A percentile compares a stretch with the other conserved stretches of the same genome.
phyloP scores from a whole-genome alignment of 352 stramenopile genomes.

The Pythium inflatum region DNA sequence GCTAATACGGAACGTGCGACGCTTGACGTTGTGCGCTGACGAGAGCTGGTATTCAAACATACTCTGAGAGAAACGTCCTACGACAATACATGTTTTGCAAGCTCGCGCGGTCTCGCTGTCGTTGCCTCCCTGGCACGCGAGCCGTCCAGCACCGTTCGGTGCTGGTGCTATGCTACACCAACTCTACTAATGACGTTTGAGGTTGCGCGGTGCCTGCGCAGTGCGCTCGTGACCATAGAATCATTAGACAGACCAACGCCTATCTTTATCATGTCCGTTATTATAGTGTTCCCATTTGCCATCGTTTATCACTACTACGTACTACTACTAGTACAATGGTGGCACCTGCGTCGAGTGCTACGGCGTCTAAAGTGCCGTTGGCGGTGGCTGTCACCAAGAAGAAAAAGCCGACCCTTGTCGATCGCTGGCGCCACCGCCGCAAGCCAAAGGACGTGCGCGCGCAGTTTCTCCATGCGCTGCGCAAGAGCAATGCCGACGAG shows the following conservation, averaged over 20 bases:
- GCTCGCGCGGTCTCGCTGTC: slow-evolving; percentile 67
- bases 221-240: slow-evolving; percentile 82
- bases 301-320: not conserved
- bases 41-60: slow-evolving; percentile 80
- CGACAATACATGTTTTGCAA: slow-evolving; percentile 37
- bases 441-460: slow-evolving; percentile 47
- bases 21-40: slow-evolving; percentile 40
- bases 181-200: slow-evolving; percentile 73
- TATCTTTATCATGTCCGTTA: not conserved
- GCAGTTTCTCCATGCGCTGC: slow-evolving; percentile 46
- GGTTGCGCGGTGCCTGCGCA: slow-evolving; percentile 57
- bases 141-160: slow-evolving; percentile 35
- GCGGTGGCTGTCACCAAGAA: not conserved
- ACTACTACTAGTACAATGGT: not conserved
- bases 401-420: slow-evolving; percentile 21
- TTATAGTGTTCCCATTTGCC: not conserved
- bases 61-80: slow-evolving; percentile 61
- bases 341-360: not conserved
- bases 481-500: slow-evolving; percentile 44
- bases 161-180: slow-evolving; percentile 44
- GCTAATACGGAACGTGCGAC: slow-evolving; percentile 74
- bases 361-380: not conserved
- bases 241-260: slow-evolving; percentile 45
- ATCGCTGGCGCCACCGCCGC: slow-evolving; percentile 27
- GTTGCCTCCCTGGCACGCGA: slow-evolving; percentile 35